Percentiles rank a stretch among this genome's conserved stretches.
Conservation (phyloP, 495 filamentous ascomycete genomes). For the Aspergillus egyptiacus region DNA sequence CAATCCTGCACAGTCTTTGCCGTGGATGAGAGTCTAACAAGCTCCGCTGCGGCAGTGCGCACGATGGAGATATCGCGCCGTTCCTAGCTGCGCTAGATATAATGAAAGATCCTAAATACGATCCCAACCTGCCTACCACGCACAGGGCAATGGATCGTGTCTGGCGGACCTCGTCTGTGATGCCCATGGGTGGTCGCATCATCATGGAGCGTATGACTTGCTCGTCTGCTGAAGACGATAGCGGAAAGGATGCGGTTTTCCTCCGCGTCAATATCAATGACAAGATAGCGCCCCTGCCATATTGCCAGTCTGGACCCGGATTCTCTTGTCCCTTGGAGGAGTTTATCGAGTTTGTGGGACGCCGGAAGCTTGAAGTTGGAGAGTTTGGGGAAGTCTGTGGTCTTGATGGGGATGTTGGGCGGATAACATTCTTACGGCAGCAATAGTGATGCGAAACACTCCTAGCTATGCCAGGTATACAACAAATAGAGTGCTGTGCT, state of each 20-base stretch:
- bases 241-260: conserved; percentile 20
- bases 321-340: conserved; percentile 43
- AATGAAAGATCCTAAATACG: conserved; percentile 37
- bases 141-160: conserved; percentile 35
- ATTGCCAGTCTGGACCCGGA: conserved; percentile 47
- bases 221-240: conserved; percentile 6
- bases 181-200: conserved; percentile 55
- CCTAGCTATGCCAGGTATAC: too few relatives aligned
- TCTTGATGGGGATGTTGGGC: conserved; percentile 21
- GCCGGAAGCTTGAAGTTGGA: conserved; percentile 23
- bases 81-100: conserved; percentile 51
- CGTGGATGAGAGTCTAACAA: neutral
- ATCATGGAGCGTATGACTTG: conserved; percentile 51
- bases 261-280: conserved; percentile 57
- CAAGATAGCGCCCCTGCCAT: conserved; percentile 46
- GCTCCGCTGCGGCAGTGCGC: conserved; percentile 35
- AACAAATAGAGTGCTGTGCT: too few relatives aligned
- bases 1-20: neutral
- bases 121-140: conserved; percentile 37
- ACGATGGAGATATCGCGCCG: conserved; percentile 55
- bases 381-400: conserved; percentile 31
- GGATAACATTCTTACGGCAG: conserved; percentile 28
- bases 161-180: conserved; percentile 51
- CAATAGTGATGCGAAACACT: conserved; percentile 8
- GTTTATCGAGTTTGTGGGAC: conserved; percentile 40